Conservation (phyloP, 2,329 filamentous ascomycete species). For the Aureobasidium sp. region DNA sequence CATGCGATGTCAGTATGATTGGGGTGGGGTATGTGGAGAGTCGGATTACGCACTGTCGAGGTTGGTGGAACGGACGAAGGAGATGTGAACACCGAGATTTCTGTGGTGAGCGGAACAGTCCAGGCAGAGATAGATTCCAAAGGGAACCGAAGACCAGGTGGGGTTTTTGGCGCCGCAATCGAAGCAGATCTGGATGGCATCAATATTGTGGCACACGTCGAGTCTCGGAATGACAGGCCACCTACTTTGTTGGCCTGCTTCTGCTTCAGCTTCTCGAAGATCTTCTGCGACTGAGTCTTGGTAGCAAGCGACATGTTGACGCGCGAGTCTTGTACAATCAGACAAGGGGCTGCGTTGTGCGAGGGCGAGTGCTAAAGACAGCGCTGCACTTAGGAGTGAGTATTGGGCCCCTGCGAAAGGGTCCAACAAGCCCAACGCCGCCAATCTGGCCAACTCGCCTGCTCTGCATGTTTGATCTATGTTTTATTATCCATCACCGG, state of each 20-base stretch:
- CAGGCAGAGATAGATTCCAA: constrained; percentile 95
- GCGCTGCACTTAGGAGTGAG: neutral
- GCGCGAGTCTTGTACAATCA: neutral
- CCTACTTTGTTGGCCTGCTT: constrained; percentile 89
- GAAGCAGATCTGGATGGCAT: constrained; percentile 70
- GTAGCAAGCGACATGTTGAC: constrained; percentile 57
- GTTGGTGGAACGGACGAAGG: constrained; percentile 96
- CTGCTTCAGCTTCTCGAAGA: constrained; percentile 94
- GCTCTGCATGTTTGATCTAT: neutral
- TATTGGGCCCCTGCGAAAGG: constrained; percentile 7
- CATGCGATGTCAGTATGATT: constrained; percentile 20
- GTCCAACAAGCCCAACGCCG: neutral
- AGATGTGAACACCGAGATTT: constrained; percentile 97
- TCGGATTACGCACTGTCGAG: constrained; percentile 72
- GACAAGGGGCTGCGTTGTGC: neutral
- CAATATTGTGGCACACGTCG: constrained; percentile 3
- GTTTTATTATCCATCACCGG: neutral
- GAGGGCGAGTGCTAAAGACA: neutral
- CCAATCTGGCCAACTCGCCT: neutral
- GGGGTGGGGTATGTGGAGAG: neutral
- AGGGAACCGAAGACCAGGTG: constrained; percentile 95
- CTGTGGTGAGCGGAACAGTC: constrained; percentile 97
- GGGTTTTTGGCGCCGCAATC: constrained; percentile 97
- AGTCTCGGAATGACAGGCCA: neutral
- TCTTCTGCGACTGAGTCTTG: constrained; percentile 91